Percentiles rank a stretch among this genome's conserved stretches.
Evolutionary conservation across 306 rosid genomes (phyloP).

Genomic region (Acacia confusa): DNA sequence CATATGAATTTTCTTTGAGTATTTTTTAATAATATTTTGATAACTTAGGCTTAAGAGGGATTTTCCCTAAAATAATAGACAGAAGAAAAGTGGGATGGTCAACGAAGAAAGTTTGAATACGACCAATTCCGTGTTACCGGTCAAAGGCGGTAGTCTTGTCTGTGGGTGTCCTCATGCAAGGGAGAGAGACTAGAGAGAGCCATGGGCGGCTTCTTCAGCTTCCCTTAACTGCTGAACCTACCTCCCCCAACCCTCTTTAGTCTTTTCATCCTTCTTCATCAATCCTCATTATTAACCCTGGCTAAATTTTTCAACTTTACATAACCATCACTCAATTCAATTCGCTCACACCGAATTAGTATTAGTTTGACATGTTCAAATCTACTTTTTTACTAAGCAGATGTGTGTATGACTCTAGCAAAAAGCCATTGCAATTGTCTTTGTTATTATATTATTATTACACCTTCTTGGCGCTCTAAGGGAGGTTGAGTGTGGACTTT

Average conservation of each 20-base stretch:
- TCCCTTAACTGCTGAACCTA: not conserved
- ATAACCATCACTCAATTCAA: not conserved
- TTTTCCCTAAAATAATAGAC: not conserved
- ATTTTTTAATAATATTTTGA: no score
- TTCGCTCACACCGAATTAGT: not conserved
- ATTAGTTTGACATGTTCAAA: constrained; percentile 1
- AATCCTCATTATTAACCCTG: not conserved
- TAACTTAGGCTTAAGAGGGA: no score
- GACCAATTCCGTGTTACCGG: constrained; percentile 23
- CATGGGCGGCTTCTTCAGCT: not conserved
- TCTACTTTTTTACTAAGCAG: not conserved
- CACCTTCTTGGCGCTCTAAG: constrained; percentile 24
- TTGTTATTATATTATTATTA: not conserved
- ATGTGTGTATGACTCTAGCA: not conserved
- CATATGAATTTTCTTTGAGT: no score
- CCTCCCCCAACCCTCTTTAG: not conserved
- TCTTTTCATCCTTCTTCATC: not conserved
- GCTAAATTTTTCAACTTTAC: not conserved
- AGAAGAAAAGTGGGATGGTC: not conserved
- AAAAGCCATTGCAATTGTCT: not conserved
- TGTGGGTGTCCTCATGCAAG: not conserved
- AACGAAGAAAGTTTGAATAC: not conserved
- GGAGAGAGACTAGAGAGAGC: not conserved
- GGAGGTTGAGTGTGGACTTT: constrained; percentile 37
- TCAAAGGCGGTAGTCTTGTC: constrained; percentile 2